Evolutionary conservation across 2,329 filamentous ascomycete species (phyloP), one percentile per base, ranked within the genome.

Genomic region (Verticillium nubilum): DNA sequence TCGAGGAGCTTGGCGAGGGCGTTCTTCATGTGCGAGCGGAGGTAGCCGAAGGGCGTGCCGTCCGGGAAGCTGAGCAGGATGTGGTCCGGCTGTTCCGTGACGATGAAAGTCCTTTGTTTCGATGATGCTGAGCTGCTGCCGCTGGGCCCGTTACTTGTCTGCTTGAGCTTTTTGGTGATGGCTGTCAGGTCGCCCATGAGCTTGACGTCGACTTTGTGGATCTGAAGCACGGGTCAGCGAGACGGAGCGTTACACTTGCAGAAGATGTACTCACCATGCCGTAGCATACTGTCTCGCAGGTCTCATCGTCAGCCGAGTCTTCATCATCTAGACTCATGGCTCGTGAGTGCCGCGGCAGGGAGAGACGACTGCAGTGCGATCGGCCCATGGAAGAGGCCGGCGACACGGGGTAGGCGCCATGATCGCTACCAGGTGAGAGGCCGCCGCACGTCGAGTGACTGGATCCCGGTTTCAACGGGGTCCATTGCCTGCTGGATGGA

Each of bases 161-260:
- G 26, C 25, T 61, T 25, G 1, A 70, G 64, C 42, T 66, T 68
- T 1, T 31, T 57, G 25, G 59, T 60, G 31, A 64, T 56, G 25
- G 60, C 37, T 4, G 35, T 56, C 66, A 70, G 69, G 25, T 67
- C 62, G 6, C 58, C 62, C 2, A 65, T 58, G 26, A 70, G 62
- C 59, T 67, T 67, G 50, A 69, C 66, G 6, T 69, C 66, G 1
- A 64, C 62, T 7, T 64, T 59, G 54, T 67, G 60, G 5, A 71
- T 58, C 68, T 70, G 53, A 6, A 4, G n/a, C 5, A 15, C 10
- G 19, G 19, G 31, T 17, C 19, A 37, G 54, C 37, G 37, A 13
- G 10, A 13, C 10, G 4, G 25, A 37, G 59, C 23, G n/a, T n/a
- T 10, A 56, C 33, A 50, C 3, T 5, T 12, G 7, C 15, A 35